Percentiles rank a stretch among this genome's conserved stretches.
Conservation (phyloP, 257 asterid species). For the Striga asiatica region DNA sequence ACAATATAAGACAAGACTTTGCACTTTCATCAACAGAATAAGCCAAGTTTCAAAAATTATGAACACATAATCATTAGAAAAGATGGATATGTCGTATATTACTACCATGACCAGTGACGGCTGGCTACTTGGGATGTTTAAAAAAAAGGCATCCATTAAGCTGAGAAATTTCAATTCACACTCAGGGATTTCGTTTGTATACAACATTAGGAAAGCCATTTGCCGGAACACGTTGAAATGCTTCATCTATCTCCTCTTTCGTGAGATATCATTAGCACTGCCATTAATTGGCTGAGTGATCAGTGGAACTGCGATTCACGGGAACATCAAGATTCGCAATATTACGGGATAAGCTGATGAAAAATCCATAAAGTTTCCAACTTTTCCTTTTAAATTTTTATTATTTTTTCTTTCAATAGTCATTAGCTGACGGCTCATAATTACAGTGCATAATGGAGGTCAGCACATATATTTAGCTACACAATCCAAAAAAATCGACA, state of each 20-base stretch:
- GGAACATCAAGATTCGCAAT: too few species aligned
- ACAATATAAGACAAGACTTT: conserved; percentile 13
- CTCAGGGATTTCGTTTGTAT: not conserved
- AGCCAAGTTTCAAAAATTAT: too few species aligned
- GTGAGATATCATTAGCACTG: conserved; percentile 44
- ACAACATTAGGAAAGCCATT: conserved; percentile 15
- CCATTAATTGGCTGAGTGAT: conserved; percentile 23
- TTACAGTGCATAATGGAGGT: too few species aligned
- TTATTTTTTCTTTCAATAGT: too few species aligned
- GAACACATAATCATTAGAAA: too few species aligned
- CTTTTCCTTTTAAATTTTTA: too few species aligned
- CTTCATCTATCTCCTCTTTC: conserved; percentile 97
- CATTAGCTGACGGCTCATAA: too few species aligned
- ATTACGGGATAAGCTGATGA: too few species aligned
- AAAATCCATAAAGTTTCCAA: too few species aligned
- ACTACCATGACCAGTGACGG: conserved; percentile 53
- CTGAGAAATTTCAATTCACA: not conserved
- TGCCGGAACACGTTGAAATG: conserved; percentile 94
- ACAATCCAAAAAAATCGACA: too few species aligned
- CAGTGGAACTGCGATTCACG: conserved; percentile 38
- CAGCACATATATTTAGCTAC: too few species aligned
- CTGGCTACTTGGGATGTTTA: conserved; percentile 32
- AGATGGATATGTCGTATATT: not conserved
- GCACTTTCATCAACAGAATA: too few species aligned
- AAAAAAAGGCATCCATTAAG: conserved; percentile 11